phyloP scores from a whole-genome alignment of 495 filamentous ascomycete species.

The Podospora australis region DNA sequence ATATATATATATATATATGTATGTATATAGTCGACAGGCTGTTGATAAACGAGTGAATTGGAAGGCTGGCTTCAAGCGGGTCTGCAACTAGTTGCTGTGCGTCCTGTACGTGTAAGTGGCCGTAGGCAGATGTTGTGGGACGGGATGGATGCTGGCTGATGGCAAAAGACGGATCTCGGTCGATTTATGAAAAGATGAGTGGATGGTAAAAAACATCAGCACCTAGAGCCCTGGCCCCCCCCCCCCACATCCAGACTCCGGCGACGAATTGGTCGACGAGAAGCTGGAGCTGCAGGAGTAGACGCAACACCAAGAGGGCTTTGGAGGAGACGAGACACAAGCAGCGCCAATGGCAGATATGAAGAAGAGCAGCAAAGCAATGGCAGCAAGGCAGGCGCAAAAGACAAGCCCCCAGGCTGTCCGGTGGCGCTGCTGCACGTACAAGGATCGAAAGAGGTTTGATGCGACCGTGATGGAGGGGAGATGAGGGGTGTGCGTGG shows the following conservation, averaged over 20 bases:
- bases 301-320: conserved; percentile 6
- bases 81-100: neutral
- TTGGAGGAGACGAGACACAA: conserved; percentile 3
- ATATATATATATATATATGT: no score
- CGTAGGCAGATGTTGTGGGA: conserved; percentile 8
- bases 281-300: conserved; percentile 14
- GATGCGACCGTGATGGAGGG: conserved; percentile 34
- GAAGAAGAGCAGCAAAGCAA: conserved; percentile 9
- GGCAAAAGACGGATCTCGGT: conserved; percentile 14
- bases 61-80: neutral
- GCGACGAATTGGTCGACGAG: conserved; percentile 19
- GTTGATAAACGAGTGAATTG: neutral
- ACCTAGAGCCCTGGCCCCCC: conserved; percentile 18
- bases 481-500: conserved; percentile 19
- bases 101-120: conserved; percentile 7
- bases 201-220: conserved; percentile 16
- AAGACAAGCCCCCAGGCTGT: conserved; percentile 7
- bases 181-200: conserved; percentile 17
- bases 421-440: conserved; percentile 20
- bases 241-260: conserved; percentile 20
- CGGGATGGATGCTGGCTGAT: conserved; percentile 9
- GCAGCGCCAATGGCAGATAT: conserved; percentile 28
- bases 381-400: neutral
- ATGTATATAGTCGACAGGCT: no score
- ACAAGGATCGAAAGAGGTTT: conserved; percentile 23